Evolutionary conservation across 2,329 filamentous ascomycete genomes (phyloP).

Genomic region (Aspergillus piperis): DNA sequence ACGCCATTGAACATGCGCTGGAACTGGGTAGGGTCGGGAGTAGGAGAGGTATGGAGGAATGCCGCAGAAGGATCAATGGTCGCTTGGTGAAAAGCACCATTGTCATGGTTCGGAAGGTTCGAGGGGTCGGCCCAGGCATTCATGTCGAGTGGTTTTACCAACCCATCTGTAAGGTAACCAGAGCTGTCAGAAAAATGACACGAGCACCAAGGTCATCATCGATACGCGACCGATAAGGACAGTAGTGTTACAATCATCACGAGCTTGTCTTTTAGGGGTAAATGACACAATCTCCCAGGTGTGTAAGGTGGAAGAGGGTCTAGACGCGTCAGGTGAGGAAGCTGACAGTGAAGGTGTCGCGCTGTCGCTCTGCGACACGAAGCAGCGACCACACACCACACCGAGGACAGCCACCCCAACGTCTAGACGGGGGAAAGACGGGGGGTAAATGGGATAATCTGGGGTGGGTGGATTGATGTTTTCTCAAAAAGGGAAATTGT

Average conservation of each 20-base stretch:
- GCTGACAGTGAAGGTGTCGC: conserved; percentile 22
- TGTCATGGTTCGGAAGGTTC: conserved; percentile 50
- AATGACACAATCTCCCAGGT: conserved; percentile 7
- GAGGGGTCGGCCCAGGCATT: conserved; percentile 54
- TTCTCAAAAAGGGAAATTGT: not conserved
- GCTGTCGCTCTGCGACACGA: conserved; percentile 28
- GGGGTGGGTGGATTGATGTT: conserved; percentile 8
- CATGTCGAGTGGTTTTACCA: conserved; percentile 50
- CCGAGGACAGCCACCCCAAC: conserved; percentile 23
- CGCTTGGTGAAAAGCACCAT: conserved; percentile 50
- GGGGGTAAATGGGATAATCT: not conserved
- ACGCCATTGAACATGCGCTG: conserved; percentile 76
- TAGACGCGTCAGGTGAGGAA: conserved; percentile 30
- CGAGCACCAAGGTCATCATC: conserved; percentile 19
- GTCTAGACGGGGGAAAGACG: conserved; percentile 11
- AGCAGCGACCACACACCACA: conserved; percentile 22
- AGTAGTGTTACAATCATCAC: conserved; percentile 3
- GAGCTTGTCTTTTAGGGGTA: conserved; percentile 7
- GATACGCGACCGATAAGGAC: conserved; percentile 25
- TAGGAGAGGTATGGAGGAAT: conserved; percentile 50
- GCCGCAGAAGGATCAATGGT: conserved; percentile 51
- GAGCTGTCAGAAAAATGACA: conserved; percentile 28
- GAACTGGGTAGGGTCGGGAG: conserved; percentile 54
- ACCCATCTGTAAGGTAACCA: conserved; percentile 46
- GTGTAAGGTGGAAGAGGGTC: conserved; percentile 14